Evolutionary conservation across 2,329 filamentous ascomycete genomes (phyloP), one percentile per base, ranked within the genome.

Genomic region (Verticillium longisporum): DNA sequence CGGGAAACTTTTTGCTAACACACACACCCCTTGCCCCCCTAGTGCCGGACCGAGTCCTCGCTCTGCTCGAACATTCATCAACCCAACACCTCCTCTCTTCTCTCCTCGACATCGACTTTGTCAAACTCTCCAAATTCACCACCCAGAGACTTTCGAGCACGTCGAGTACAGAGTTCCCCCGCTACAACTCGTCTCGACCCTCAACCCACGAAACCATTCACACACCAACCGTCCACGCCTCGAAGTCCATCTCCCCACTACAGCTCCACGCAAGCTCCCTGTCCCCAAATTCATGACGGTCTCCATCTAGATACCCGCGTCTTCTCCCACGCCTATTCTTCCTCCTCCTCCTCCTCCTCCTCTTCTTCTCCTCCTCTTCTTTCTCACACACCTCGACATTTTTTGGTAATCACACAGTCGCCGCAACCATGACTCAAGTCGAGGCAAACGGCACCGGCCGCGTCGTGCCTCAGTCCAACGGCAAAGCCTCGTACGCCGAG

Each of bases 401-500:
- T 38, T 54, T 60, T 50, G 21, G 34, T 26, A 66, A 68, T 45
- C 70, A 73, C 65, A 68, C 61, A 67, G 64, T 61, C 61, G 62
- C 64, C 66, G 66, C 62, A 70, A 75, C 66, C 68, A 85, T 86
- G 83, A 75, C 80, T 66, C 78, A 82, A 70, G 73, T 74, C 66
- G 75, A 75, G 68, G 73, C 74, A 67, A 76, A 76, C 66, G 74
- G 76, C 70, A 69, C 70, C 67, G 78, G 79, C 71, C 75, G 78
- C 69, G 78, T 78, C 57, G 81, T 84, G 59, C 81, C 83, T 59
- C 72, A 80, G 58, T 67, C 74, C 66, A 88, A 87, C 68, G 83
- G 83, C 77, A 80, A 81, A 67, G 75, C 83, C 71, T 87, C 88
- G 61, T 92, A 90, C 74, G 86, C 92, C 66, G 88, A 92, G 68